Percentiles rank a stretch among this genome's conserved stretches.
Conservation (phyloP, 1,284 basidiomycete species). For the Sphagnurus paluster region DNA sequence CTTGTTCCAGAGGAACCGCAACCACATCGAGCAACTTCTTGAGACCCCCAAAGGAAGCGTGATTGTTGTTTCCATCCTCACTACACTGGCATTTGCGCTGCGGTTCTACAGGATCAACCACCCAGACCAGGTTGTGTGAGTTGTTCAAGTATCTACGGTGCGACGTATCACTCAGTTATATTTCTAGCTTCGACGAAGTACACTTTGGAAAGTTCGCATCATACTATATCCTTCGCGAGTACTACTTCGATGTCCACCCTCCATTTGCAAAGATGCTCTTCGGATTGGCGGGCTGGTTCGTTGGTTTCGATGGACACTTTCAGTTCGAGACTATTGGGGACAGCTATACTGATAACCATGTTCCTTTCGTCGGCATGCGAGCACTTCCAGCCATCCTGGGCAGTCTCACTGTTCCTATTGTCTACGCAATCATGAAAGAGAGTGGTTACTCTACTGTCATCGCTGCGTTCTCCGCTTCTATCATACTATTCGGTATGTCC, state of each 20-base stretch:
- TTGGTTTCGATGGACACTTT: conserved; percentile 94
- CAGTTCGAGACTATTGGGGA: conserved; percentile 96
- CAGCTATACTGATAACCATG: conserved; percentile 82
- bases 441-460: conserved; percentile 92
- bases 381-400: conserved; percentile 91
- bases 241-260: conserved; percentile 99
- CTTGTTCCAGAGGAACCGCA: conserved; percentile 46
- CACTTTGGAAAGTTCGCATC: conserved; percentile 96
- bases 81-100: conserved; percentile 73
- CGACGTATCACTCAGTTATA: not conserved
- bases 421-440: conserved; percentile 98
- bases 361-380: conserved; percentile 94
- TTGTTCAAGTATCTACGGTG: too few relatives aligned
- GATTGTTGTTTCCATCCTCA: conserved; percentile 61
- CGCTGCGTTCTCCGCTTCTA: conserved; percentile 82
- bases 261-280: conserved; percentile 94
- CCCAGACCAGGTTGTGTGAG: conserved; percentile 93
- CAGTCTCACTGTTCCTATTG: conserved; percentile 85
- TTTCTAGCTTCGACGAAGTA: conserved; percentile 88
- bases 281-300: conserved; percentile 92
- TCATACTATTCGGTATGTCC: conserved; percentile 83
- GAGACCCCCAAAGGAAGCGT: conserved; percentile 62
- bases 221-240: conserved; percentile 88
- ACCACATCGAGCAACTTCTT: conserved; percentile 56
- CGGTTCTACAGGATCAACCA: conserved; percentile 94